Evolutionary conservation across 208 protist species (phyloP), one percentile per base, ranked within the genome.

Genomic region (Acanthamoeba healyi): DNA sequence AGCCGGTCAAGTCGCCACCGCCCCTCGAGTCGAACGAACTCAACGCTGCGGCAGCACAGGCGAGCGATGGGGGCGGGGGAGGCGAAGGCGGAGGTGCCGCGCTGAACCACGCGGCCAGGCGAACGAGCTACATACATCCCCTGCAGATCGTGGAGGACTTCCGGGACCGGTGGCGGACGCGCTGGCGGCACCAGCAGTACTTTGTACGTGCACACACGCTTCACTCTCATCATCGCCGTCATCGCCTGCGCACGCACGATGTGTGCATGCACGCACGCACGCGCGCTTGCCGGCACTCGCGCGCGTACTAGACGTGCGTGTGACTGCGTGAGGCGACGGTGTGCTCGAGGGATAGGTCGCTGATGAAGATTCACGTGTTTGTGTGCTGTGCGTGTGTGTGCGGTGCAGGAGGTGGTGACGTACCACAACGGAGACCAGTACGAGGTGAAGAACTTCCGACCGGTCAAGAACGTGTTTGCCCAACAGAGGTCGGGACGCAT

Each of bases 371-470:
- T 15, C 10, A 54, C 26, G 42, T 54, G 42, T 40, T 9, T 54
- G 29, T 84, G n/a, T n/a, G n/a, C n/a, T n/a, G n/a, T n/a, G n/a
- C n/a, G n/a, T n/a, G n/a, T n/a, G n/a, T n/a, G n/a, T n/a, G n/a
- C n/a, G n/a, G n/a, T n/a, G n/a, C 77, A 88, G 79, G 79, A 88
- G n/a, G 79, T 88, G 79, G 51, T 88, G 9, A 88, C 51, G 0
- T 88, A 88, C 51, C 44, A 63, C 46, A 88, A 88, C 36, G 42
- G 79, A 12, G 79, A 88, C 5, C 79, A 63, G 49, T 88, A 36
- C 44, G 42, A 61, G 79, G 79, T 88, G 42, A 88, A 88, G 79
- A 88, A 88, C 51, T 88, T 88, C 79, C 44, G 32, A 24, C 79
- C 79, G 1, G 79, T 88, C 24, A 88, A 88, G 51, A 88, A 88